A percentile compares a stretch with the other conserved stretches of the same genome.
phyloP scores from a whole-genome alignment of 495 filamentous ascomycete species.

The Apiosordaria backusii region DNA sequence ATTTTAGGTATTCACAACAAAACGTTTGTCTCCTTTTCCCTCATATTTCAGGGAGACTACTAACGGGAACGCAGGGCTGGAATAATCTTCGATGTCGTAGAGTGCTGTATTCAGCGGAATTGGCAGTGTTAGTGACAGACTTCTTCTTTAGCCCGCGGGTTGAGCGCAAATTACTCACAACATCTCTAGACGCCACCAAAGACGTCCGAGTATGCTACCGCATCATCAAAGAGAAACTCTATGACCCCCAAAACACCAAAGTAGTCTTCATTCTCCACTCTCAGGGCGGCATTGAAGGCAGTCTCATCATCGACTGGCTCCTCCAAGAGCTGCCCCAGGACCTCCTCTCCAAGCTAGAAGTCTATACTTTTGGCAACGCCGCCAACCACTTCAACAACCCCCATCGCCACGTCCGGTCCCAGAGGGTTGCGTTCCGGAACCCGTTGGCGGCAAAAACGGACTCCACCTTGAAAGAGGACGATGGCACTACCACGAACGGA shows the following conservation, averaged over 20 bases:
- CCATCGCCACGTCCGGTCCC: slow-evolving; percentile 36
- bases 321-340: slow-evolving; percentile 69
- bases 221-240: slow-evolving; percentile 57
- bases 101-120: slow-evolving; percentile 74
- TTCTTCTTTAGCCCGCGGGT: neutral
- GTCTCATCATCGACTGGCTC: slow-evolving; percentile 74
- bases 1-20: slow-evolving; percentile 80
- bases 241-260: slow-evolving; percentile 59
- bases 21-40: slow-evolving; percentile 48
- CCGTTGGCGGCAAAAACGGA: slow-evolving; percentile 27
- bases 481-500: neutral
- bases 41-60: neutral
- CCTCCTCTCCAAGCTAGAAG: slow-evolving; percentile 65
- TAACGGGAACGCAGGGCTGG: slow-evolving; percentile 39
- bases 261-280: slow-evolving; percentile 77
- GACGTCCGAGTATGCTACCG: slow-evolving; percentile 59
- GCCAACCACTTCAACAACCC: slow-evolving; percentile 91
- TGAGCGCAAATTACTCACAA: neutral
- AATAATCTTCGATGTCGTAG: slow-evolving; percentile 68
- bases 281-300: slow-evolving; percentile 76
- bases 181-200: slow-evolving; percentile 50
- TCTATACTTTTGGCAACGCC: slow-evolving; percentile 82
- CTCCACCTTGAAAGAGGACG: slow-evolving; percentile 13
- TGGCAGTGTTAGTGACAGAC: slow-evolving; percentile 49
- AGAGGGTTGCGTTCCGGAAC: slow-evolving; percentile 21